Percentiles rank a stretch among this genome's conserved stretches.
phyloP scores from a whole-genome alignment of 2,329 filamentous ascomycete genomes.

The Akanthomyces uredinophilus region DNA sequence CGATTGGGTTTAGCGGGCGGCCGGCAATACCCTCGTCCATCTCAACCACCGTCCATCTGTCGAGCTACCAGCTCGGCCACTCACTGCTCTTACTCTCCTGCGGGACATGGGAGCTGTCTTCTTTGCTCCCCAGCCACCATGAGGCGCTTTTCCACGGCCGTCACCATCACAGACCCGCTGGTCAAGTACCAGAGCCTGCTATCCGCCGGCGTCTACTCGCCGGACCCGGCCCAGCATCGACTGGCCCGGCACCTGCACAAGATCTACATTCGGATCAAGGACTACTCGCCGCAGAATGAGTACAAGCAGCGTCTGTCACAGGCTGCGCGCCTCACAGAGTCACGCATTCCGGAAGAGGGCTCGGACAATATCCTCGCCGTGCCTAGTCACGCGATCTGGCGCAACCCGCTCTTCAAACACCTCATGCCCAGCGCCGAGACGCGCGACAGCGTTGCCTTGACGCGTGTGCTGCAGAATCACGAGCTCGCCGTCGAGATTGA shows the following conservation, averaged over 20 bases:
- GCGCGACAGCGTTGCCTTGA: slow-evolving; percentile 59
- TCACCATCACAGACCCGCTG: slow-evolving; percentile 65
- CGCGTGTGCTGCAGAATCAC: slow-evolving; percentile 62
- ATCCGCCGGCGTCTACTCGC: slow-evolving; percentile 58
- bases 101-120: not conserved
- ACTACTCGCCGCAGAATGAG: slow-evolving; percentile 68
- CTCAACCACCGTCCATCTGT: not conserved
- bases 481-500: slow-evolving; percentile 66
- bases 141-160: slow-evolving; percentile 40
- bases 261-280: slow-evolving; percentile 68
- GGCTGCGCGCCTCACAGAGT: slow-evolving; percentile 44
- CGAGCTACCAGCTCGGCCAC: not conserved
- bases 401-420: slow-evolving; percentile 54
- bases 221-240: slow-evolving; percentile 68
- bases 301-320: slow-evolving; percentile 62
- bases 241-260: slow-evolving; percentile 72
- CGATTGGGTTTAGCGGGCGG: slow-evolving; percentile 1
- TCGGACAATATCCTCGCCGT: slow-evolving; percentile 39
- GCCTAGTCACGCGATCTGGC: slow-evolving; percentile 50
- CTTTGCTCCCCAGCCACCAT: slow-evolving; percentile 17
- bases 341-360: slow-evolving; percentile 25
- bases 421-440: slow-evolving; percentile 53
- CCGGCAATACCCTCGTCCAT: not conserved
- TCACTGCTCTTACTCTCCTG: no score
- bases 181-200: slow-evolving; percentile 71